Conservation (phyloP, 495 filamentous ascomycete species). For the Penicillium desertorum region DNA sequence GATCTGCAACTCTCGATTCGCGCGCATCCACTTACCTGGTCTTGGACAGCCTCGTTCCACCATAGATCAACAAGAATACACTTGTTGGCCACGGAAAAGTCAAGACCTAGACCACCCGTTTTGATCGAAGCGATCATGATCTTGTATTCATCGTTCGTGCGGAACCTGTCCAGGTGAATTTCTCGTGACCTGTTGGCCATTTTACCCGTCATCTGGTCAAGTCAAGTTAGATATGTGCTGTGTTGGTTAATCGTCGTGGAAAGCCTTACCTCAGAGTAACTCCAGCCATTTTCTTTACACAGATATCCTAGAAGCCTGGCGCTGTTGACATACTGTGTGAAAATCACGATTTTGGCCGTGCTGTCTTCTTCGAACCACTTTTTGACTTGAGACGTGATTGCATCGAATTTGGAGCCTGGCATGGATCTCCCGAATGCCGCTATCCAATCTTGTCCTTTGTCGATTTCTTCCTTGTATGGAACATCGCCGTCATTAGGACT, state of each 20-base stretch:
- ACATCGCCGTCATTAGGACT: not conserved
- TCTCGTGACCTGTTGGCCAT: not conserved
- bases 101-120: conserved; percentile 1
- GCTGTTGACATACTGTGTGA: not conserved
- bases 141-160: not conserved
- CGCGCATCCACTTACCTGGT: not conserved
- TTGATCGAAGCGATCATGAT: conserved; percentile 1
- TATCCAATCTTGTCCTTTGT: not conserved
- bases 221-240: not conserved
- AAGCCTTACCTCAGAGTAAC: not conserved
- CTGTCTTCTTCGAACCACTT: not conserved
- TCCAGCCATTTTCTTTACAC: not conserved
- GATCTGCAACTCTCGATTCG: too few relatives aligned
- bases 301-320: not conserved
- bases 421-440: not conserved
- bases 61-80: not conserved
- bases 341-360: conserved; percentile 1
- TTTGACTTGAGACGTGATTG: not conserved
- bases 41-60: conserved; percentile 1
- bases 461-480: not conserved
- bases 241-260: too few relatives aligned
- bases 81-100: not conserved
- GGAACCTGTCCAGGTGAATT: not conserved
- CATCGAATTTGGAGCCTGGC: not conserved
- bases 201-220: not conserved